Evolutionary conservation across 129 eudicot species (phyloP).

Genomic region (Chrysanthemum lavandulifolium): DNA sequence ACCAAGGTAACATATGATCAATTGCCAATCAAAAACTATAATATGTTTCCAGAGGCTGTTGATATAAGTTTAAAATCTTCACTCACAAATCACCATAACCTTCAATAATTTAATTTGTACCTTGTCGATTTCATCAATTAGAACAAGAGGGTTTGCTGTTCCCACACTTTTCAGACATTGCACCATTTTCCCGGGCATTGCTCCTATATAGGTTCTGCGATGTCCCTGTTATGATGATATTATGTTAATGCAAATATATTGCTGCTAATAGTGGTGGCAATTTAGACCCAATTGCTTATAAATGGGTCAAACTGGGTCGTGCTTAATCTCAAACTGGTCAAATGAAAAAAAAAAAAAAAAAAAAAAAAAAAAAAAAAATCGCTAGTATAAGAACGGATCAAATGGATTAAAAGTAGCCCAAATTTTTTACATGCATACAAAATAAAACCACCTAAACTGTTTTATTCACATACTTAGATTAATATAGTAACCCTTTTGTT

Average conservation of each 20-base stretch:
- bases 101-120: conserved; percentile 30
- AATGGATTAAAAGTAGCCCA: not conserved
- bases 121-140: conserved; percentile 99
- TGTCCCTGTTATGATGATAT: conserved; percentile 60
- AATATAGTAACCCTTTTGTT: not conserved
- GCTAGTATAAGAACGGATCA: not conserved
- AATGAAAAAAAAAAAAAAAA: not conserved
- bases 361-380: not conserved
- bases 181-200: conserved; percentile 99
- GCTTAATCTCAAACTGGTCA: not conserved
- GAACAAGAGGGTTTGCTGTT: conserved; percentile 96
- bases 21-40: not conserved
- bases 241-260: conserved; percentile 20
- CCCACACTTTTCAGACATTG: conserved; percentile 96
- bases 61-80: not conserved
- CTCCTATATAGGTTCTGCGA: conserved; percentile 96
- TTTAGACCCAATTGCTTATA: not conserved
- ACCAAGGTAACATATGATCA: conserved; percentile 12
- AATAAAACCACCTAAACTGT: too few relatives aligned
- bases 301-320: not conserved
- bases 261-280: not conserved
- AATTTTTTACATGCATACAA: not conserved
- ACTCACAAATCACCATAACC: not conserved
- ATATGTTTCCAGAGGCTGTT: not conserved
- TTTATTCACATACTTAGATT: not conserved